These are phyloP conservation scores for Tetracladium marchalianum DNA, from an alignment of 495 filamentous ascomycete species.

Conservation along the genomic window DNA sequence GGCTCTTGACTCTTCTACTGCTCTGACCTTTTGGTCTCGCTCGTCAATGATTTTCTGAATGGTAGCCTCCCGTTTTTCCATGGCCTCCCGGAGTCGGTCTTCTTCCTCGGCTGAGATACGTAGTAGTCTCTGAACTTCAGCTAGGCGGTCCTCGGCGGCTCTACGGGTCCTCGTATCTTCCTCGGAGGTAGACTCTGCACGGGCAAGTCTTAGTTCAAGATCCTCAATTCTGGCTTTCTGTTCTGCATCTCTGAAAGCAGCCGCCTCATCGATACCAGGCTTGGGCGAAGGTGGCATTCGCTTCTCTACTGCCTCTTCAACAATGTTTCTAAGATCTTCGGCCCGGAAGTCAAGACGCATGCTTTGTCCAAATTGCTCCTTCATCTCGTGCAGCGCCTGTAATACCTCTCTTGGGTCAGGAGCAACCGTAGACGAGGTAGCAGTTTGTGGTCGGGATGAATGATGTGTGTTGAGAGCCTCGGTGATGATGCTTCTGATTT, in stretches of 20 bases:
- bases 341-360: conserved; percentile 33
- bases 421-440: conserved; percentile 16
- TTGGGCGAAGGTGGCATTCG: conserved; percentile 31
- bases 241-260: conserved; percentile 17
- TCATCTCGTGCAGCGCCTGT: conserved; percentile 48
- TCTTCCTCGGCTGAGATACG: conserved; percentile 62
- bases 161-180: conserved; percentile 56
- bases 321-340: conserved; percentile 47
- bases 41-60: conserved; percentile 18
- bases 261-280: conserved; percentile 23
- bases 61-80: conserved; percentile 40
- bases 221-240: conserved; percentile 21
- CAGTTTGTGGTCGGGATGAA: conserved; percentile 11
- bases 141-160: conserved; percentile 61
- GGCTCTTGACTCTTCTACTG: conserved; percentile 31
- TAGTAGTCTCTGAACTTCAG: conserved; percentile 59
- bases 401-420: conserved; percentile 42
- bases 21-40: conserved; percentile 18
- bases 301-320: conserved; percentile 47
- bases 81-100: conserved; percentile 54
- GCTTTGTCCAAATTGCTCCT: conserved; percentile 34
- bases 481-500: conserved; percentile 67
- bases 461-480: conserved; percentile 66
- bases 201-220: conserved; percentile 36
- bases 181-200: conserved; percentile 39